Evolutionary conservation across 2,329 filamentous ascomycete species (phyloP), one percentile per base, ranked within the genome.

Genomic region (Venturia carpophila): DNA sequence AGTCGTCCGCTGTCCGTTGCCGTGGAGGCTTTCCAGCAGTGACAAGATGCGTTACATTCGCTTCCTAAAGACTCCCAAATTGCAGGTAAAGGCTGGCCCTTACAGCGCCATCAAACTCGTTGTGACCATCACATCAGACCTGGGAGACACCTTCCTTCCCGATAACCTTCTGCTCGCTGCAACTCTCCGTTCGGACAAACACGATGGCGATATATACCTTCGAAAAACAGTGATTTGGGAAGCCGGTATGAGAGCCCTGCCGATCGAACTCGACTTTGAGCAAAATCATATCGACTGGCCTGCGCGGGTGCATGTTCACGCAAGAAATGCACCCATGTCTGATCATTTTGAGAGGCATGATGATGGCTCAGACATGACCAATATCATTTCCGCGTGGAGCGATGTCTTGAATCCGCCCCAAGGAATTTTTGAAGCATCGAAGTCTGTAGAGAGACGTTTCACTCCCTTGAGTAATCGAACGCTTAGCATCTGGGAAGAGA

Each of bases 91-190:
- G 39, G 70, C 70, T 19, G 52, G 52, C 10, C n/a, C 37, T 17
- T n/a, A 34, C 13, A 71, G 79, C 65, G 72, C 73, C 19, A 73
- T 85, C 65, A 81, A 76, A 67, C 76, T 80, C 60, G 77, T 85
- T 39, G 77, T 89, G 66, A 87, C 86, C 47, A 80, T 90, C 71
- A 87, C 86, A 13, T 89, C 86, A 30, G 87, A 90, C 71, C 77
- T 90, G 9, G 87, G 87, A 21, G 86, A 89, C 69, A 80, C 80
- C 0, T 87, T 88, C 71, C 79, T 84, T 55, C 78, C 80, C n/a
- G 70, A 76, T 56, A 75, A 82, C 69, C 69, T 81, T 27, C 70
- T 76, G 15, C 71, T 84, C 10, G 71, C 75, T 19, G 78, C 74
- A 27, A 75, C 76, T 9, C 67, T 82, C 42, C 67, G 73, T 47